These are phyloP conservation scores for Geosiphon pyriformis DNA, from an alignment of 192 early-diverging fungal genomes.

Conservation along the genomic window DNA sequence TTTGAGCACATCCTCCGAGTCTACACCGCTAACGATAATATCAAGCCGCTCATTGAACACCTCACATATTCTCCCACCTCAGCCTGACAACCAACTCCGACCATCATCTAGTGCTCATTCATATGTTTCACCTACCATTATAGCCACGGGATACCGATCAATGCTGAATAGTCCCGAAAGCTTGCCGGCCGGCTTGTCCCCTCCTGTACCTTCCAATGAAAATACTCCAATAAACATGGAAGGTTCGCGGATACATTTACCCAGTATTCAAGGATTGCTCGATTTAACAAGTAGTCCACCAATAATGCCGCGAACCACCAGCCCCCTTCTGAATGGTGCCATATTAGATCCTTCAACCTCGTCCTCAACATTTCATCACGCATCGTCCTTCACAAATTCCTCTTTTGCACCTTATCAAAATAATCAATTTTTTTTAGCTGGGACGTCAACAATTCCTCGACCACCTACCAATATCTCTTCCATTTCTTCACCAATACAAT, in stretches of 20 bases:
- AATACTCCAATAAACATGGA: neutral
- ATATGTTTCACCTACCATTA: neutral
- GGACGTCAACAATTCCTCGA: neutral
- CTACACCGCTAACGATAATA: no score
- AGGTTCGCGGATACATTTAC: conserved; percentile 16
- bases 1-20: no score
- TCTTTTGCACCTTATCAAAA: conserved; percentile 1
- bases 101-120: neutral
- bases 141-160: neutral
- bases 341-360: neutral
- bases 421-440: conserved; percentile 3
- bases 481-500: neutral
- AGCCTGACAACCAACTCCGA: neutral
- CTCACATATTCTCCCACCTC: neutral
- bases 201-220: neutral
- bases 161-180: neutral
- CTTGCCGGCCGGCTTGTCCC: neutral
- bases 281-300: neutral
- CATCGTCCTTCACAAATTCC: conserved; percentile 1
- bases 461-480: neutral
- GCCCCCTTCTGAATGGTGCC: neutral
- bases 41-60: no score
- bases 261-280: conserved; percentile 16
- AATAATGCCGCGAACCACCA: neutral
- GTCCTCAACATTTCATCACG: neutral